Evolutionary conservation across 2,329 filamentous ascomycete genomes (phyloP).

Genomic region (Colletotrichum sp.): DNA sequence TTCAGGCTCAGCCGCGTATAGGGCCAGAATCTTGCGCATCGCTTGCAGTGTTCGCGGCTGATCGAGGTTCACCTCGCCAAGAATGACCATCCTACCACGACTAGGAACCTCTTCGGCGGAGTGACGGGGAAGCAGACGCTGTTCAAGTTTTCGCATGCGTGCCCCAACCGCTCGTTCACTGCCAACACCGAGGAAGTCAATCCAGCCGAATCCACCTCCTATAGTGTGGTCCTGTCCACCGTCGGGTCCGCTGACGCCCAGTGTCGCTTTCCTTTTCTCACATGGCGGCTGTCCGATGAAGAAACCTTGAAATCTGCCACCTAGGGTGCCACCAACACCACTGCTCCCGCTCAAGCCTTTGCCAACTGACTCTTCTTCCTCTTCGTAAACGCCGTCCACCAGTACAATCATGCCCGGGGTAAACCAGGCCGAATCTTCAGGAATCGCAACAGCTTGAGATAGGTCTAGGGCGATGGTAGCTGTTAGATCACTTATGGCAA

Average conservation of each 20-base stretch:
- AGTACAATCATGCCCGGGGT: slow-evolving; percentile 95
- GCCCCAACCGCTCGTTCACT: slow-evolving; percentile 84
- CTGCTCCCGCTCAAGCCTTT: slow-evolving; percentile 76
- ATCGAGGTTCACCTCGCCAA: slow-evolving; percentile 89
- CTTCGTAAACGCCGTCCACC: slow-evolving; percentile 95
- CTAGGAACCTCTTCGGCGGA: slow-evolving; percentile 38
- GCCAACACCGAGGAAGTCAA: slow-evolving; percentile 91
- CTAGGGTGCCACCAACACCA: slow-evolving; percentile 87
- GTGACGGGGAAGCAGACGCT: slow-evolving; percentile 61
- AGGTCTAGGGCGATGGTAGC: slow-evolving; percentile 88
- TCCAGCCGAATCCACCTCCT: slow-evolving; percentile 91
- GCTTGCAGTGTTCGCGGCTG: slow-evolving; percentile 82
- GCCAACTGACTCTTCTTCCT: slow-evolving; percentile 77
- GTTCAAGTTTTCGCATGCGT: slow-evolving; percentile 83
- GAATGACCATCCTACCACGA: slow-evolving; percentile 69
- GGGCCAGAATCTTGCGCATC: slow-evolving; percentile 76
- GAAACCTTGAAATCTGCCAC: slow-evolving; percentile 90
- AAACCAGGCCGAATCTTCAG: slow-evolving; percentile 89
- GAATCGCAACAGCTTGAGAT: slow-evolving; percentile 79
- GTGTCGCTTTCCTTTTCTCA: slow-evolving; percentile 79
- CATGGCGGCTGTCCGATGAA: slow-evolving; percentile 92
- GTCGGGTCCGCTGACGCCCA: slow-evolving; percentile 71
- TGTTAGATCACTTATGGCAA: slow-evolving; percentile 85
- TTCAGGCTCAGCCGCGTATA: slow-evolving; percentile 72
- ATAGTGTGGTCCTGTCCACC: slow-evolving; percentile 66